Evolutionary conservation across 768 basidiomycete genomes (phyloP).

Genomic region (Erythrobasidium yunnanense): DNA sequence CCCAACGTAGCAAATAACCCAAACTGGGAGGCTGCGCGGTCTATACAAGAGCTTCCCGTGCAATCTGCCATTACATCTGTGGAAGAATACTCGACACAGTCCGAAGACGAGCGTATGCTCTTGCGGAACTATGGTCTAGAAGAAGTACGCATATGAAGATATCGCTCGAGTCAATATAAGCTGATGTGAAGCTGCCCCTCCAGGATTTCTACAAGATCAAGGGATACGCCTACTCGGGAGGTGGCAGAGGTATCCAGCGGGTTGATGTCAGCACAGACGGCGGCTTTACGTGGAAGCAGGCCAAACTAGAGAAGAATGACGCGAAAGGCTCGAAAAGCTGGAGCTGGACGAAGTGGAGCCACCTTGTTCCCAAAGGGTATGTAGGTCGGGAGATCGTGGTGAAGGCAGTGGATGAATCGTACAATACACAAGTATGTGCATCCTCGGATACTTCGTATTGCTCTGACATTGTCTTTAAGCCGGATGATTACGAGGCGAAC

Average conservation of each 20-base stretch:
- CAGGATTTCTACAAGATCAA: conserved; percentile 20
- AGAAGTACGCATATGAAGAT: no score
- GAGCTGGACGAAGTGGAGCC: conserved; percentile 19
- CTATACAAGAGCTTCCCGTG: conserved; percentile 18
- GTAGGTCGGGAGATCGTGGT: conserved; percentile 23
- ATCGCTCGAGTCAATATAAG: no score
- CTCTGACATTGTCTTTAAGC: conserved; percentile 7
- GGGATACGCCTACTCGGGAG: conserved; percentile 19
- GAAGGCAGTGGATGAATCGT: conserved; percentile 13
- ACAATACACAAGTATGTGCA: conserved; percentile 13
- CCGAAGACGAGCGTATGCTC: conserved; percentile 8
- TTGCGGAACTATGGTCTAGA: conserved; percentile 20
- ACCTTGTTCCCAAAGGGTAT: conserved; percentile 6
- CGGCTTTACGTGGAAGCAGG: conserved; percentile 14
- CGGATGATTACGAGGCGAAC: background rate
- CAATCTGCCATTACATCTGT: conserved; percentile 13
- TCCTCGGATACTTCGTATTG: background rate
- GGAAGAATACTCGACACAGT: conserved; percentile 12
- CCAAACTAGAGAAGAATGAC: conserved; percentile 10
- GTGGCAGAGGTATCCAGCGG: conserved; percentile 12
- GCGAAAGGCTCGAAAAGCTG: conserved; percentile 8
- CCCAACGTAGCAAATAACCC: conserved; percentile 37
- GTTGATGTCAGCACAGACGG: conserved; percentile 20
- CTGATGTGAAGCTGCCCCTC: no score
- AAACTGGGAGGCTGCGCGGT: background rate